These are phyloP conservation scores for Mrakia blollopis DNA, from an alignment of 768 basidiomycete genomes.

Conservation along the genomic window DNA sequence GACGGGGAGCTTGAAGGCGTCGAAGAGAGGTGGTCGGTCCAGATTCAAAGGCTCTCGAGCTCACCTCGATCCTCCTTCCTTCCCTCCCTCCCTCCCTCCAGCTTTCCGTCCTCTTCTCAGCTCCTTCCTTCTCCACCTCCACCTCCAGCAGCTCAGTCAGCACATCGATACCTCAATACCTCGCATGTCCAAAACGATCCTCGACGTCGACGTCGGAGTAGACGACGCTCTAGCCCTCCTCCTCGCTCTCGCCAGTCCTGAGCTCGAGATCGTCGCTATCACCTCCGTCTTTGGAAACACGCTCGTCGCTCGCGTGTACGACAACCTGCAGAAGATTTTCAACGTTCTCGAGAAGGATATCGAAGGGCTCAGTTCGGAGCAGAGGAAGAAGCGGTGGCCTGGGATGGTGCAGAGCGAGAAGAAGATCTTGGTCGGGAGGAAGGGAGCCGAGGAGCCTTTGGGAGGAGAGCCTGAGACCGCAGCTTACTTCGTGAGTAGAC, in stretches of 20 bases:
- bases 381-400: conserved; percentile 18
- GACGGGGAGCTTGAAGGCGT: too few relatives aligned
- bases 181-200: conserved; percentile 10
- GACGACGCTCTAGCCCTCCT: conserved; percentile 75
- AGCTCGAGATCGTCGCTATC: conserved; percentile 71
- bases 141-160: background rate
- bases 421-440: conserved; percentile 26
- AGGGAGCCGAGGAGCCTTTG: conserved; percentile 62
- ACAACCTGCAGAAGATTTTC: conserved; percentile 72
- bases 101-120: background rate
- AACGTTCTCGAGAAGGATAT: conserved; percentile 54
- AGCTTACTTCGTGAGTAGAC: conserved; percentile 63
- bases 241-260: conserved; percentile 73
- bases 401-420: background rate
- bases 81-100: background rate
- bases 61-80: background rate
- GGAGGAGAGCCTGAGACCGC: conserved; percentile 68
- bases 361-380: conserved; percentile 34
- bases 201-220: conserved; percentile 62
- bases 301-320: conserved; percentile 47
- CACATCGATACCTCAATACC: too few relatives aligned
- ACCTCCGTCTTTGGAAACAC: conserved; percentile 60
- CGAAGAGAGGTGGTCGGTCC: too few relatives aligned
- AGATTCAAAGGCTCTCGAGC: background rate
- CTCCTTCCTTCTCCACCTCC: background rate